phyloP scores from a whole-genome alignment of 2,329 filamentous ascomycete species.

The Fusarium dlaminii region DNA sequence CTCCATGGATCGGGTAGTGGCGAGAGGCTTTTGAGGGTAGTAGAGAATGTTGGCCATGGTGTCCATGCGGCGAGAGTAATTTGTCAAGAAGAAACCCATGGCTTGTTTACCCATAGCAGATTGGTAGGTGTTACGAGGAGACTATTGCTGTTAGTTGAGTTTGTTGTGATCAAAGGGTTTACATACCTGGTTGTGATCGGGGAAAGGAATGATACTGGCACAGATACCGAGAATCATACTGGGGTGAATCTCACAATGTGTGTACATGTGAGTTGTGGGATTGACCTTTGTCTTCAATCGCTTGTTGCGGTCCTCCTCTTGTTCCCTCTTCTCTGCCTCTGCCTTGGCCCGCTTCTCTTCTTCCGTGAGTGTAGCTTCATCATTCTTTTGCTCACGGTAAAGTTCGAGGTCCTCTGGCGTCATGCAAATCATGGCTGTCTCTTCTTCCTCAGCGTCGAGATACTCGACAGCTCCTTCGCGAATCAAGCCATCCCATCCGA shows the following conservation, averaged over 20 bases:
- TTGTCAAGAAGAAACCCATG: conserved; percentile 98
- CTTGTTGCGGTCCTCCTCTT: conserved; percentile 75
- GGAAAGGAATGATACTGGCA: conserved; percentile 99
- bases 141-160: conserved; percentile 59
- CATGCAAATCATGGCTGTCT: conserved; percentile 99
- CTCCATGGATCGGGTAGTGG: conserved; percentile 97
- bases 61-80: conserved; percentile 97
- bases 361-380: conserved; percentile 55
- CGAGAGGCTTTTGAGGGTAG: conserved; percentile 97
- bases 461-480: conserved; percentile 91
- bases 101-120: conserved; percentile 99
- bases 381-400: conserved; percentile 74
- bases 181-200: conserved; percentile 91
- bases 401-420: conserved; percentile 92
- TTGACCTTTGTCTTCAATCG: conserved; percentile 90
- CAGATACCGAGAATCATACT: conserved; percentile 99
- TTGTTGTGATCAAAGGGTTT: not conserved
- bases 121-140: conserved; percentile 98
- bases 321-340: conserved; percentile 51
- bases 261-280: conserved; percentile 89
- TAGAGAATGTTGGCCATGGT: conserved; percentile 99
- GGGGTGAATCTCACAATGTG: conserved; percentile 98
- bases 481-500: conserved; percentile 89
- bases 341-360: conserved; percentile 45
- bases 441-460: conserved; percentile 96